Evolutionary conservation across 2,329 filamentous ascomycete genomes (phyloP).

Genomic region (Keithomyces neogunnii): DNA sequence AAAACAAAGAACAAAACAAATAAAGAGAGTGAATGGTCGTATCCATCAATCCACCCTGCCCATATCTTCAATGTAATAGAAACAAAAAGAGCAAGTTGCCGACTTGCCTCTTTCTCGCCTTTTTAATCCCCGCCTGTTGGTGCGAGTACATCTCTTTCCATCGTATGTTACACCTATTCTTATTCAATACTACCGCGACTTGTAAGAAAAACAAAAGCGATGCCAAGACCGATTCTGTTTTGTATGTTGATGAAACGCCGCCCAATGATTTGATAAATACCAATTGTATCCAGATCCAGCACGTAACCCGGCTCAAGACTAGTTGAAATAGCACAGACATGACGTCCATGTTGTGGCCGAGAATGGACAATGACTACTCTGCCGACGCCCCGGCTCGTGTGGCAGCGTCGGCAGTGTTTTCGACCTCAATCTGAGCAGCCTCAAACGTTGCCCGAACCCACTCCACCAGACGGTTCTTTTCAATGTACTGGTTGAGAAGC

Average conservation of each 20-base stretch:
- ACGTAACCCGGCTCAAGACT: not conserved
- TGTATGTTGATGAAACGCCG: conserved; percentile 7
- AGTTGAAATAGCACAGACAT: not conserved
- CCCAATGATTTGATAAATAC: conserved; percentile 3
- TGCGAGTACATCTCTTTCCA: not conserved
- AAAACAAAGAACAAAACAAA: not conserved
- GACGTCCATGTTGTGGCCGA: not conserved
- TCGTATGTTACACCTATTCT: not conserved
- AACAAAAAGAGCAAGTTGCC: not conserved
- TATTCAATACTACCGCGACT: not conserved
- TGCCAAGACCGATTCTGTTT: conserved; percentile 6
- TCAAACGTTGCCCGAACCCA: conserved; percentile 46
- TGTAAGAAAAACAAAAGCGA: conserved; percentile 1
- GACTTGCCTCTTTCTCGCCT: not conserved
- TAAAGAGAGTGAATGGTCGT: not conserved
- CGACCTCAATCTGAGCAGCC: conserved; percentile 26
- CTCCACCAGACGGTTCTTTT: conserved; percentile 58
- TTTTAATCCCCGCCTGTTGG: not conserved
- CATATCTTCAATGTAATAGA: not conserved
- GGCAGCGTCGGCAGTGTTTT: conserved; percentile 22
- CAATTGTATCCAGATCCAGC: too few relatives aligned
- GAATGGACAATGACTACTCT: not conserved
- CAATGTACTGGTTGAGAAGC: conserved; percentile 53
- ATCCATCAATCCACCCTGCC: not conserved
- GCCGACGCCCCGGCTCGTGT: conserved; percentile 12